Base-by-base conservation (phyloP, 2,329 filamentous ascomycete species). In the Helicocarpus griseus region DNA sequence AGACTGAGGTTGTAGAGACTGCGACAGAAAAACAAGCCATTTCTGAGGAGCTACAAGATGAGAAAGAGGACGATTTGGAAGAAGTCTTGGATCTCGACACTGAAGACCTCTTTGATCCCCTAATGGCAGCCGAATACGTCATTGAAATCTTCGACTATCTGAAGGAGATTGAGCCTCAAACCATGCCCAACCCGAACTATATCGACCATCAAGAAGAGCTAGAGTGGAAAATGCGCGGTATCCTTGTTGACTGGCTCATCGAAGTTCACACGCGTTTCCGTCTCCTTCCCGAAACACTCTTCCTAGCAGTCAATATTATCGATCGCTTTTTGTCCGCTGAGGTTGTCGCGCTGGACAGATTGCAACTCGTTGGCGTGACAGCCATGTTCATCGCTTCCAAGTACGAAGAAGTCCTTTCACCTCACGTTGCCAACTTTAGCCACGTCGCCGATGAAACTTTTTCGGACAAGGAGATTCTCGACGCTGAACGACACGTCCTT, bases 401-500 rank as follows among this genome's bases (percentile, higher is more conserved):
- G 72, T 98, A 96, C 65, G 93, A 98, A 72, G 93, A 98, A 69
- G 90, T 98, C 47, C 80, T 98, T 48, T 97, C 93, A 9, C 93
- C 93, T 43, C 91, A 97, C 61, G 90, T 98, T 36, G 85, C 87
- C 68, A 96, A 96, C 78, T 98, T 98, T 77, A 87, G 87, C 62
- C 89, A 95, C 63, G 90, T 98, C 61, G 89, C 93, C 64, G 93
- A 98, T 64, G 89, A 97, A 69, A 93, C 91, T 52, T 98, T 97
- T 72, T 87, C 83, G 4, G 91, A 96, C 69, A 83, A 87, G 43
- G 93, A 98, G 73, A 97, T 98, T 60, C 79, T 98, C 36, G 91
- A 88, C 65, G 93, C 93, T n/a, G 93, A 98, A 73, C 87, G 93
- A 59, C 95, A 94, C 68, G 85, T 98, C 58, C 83, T 98, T 49